A percentile compares a stretch with the other conserved stretches of the same genome.
phyloP scores from a whole-genome alignment of 768 basidiomycete genomes.

The Pleurotus sapidus region DNA sequence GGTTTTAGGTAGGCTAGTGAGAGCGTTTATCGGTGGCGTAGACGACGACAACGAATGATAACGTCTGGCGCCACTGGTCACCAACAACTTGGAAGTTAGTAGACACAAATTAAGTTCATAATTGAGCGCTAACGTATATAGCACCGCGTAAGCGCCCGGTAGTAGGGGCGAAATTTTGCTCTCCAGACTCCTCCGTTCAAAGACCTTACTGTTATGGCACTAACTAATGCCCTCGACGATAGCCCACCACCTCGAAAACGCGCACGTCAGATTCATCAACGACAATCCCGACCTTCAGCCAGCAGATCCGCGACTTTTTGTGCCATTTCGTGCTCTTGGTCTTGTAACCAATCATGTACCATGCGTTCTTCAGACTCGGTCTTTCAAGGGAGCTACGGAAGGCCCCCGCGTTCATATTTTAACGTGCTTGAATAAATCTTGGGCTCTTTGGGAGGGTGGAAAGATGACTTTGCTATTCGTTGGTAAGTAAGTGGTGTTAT shows the following conservation, averaged over 20 bases:
- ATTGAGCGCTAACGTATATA: too few relatives aligned
- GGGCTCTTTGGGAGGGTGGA: constrained; percentile 96
- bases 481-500: constrained; percentile 53
- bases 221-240: constrained; percentile 13
- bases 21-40: too few relatives aligned
- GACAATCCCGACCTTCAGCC: constrained; percentile 11
- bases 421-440: constrained; percentile 84
- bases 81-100: too few relatives aligned
- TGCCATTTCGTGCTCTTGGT: constrained; percentile 94
- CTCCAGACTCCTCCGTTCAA: not conserved
- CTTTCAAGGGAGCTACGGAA: constrained; percentile 79
- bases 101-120: too few relatives aligned
- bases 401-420: constrained; percentile 82
- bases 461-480: constrained; percentile 93
- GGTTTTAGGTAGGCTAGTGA: too few relatives aligned
- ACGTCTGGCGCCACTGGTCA: too few relatives aligned
- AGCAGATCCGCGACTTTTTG: constrained; percentile 63
- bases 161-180: constrained; percentile 1
- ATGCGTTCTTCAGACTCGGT: constrained; percentile 82
- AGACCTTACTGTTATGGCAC: constrained; percentile 3
- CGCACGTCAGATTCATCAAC: constrained; percentile 33
- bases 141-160: not conserved
- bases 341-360: constrained; percentile 90
- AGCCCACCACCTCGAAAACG: constrained; percentile 50
- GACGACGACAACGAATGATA: too few relatives aligned